These are phyloP conservation scores for apple (Malus domestica) DNA, from an alignment of 306 rosid genomes.

Conservation along the genomic window DNA sequence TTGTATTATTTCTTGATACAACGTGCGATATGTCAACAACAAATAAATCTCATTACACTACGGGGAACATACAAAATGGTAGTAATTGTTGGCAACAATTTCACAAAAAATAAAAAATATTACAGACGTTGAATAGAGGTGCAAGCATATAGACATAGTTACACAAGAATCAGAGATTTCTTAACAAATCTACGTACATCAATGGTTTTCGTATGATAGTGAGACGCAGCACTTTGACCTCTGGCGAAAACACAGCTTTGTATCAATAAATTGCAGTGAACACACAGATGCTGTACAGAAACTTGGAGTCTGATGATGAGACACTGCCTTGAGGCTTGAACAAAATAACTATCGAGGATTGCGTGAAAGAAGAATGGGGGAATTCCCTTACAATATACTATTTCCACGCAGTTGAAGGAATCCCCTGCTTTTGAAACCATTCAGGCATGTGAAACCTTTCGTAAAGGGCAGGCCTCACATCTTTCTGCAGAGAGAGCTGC, in stretches of 20 bases:
- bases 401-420: slow-evolving; percentile 54
- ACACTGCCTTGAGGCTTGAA: slow-evolving; percentile 9
- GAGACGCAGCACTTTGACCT: slow-evolving; percentile 1
- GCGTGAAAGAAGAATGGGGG: slow-evolving; percentile 8
- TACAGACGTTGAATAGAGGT: slow-evolving; percentile 7
- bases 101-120: slow-evolving; percentile 10
- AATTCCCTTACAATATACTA: not conserved
- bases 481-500: slow-evolving; percentile 72
- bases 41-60: not conserved
- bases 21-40: not conserved
- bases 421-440: slow-evolving; percentile 96
- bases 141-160: slow-evolving; percentile 23
- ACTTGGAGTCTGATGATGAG: slow-evolving; percentile 7
- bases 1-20: not conserved
- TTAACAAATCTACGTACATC: slow-evolving; percentile 29
- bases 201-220: slow-evolving; percentile 4
- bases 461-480: slow-evolving; percentile 73
- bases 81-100: slow-evolving; percentile 13
- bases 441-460: slow-evolving; percentile 93
- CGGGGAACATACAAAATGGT: not conserved
- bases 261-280: slow-evolving; percentile 8
- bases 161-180: slow-evolving; percentile 17
- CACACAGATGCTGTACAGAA: slow-evolving; percentile 37
- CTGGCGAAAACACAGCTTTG: not conserved
- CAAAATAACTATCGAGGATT: slow-evolving; percentile 6